These are phyloP conservation scores for Cucumis hystrix DNA, from an alignment of 306 rosid species.

Conservation along the genomic window DNA sequence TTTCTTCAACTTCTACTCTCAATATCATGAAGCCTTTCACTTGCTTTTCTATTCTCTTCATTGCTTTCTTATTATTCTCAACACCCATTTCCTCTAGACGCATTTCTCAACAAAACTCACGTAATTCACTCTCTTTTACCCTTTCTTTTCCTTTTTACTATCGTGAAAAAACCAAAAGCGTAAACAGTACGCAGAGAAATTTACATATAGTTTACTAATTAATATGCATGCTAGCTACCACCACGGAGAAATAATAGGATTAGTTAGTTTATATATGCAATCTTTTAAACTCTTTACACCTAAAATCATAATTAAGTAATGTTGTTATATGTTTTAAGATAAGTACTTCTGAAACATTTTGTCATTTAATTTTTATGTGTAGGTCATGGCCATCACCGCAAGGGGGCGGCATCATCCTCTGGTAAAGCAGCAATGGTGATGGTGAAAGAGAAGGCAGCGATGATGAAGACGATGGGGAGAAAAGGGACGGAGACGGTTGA, in stretches of 20 bases:
- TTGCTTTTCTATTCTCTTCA: constrained; percentile 9
- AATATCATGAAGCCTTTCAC: constrained; percentile 19
- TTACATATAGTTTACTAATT: no score
- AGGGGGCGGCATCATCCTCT: not conserved
- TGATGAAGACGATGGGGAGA: not conserved
- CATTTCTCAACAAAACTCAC: constrained; percentile 23
- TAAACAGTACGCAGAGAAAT: no score
- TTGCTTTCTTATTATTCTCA: constrained; percentile 28
- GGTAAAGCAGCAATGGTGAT: not conserved
- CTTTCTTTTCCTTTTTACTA: no score
- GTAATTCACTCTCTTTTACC: not conserved
- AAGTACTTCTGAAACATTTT: no score
- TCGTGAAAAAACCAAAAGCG: no score
- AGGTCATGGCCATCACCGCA: constrained; percentile 6
- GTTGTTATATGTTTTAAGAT: no score
- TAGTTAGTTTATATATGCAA: no score
- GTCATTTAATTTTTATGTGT: not conserved
- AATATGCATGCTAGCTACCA: no score
- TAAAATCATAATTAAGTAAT: no score
- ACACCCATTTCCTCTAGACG: constrained; percentile 31
- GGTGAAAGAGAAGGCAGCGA: not conserved
- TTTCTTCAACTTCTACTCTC: not conserved
- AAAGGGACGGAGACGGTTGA: constrained; percentile 27
- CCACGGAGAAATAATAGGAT: no score
- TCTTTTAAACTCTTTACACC: no score